Percentiles rank a stretch among this genome's conserved stretches.
Conservation (phyloP, 2,329 filamentous ascomycete genomes). For the Nigrospora oryzae region DNA sequence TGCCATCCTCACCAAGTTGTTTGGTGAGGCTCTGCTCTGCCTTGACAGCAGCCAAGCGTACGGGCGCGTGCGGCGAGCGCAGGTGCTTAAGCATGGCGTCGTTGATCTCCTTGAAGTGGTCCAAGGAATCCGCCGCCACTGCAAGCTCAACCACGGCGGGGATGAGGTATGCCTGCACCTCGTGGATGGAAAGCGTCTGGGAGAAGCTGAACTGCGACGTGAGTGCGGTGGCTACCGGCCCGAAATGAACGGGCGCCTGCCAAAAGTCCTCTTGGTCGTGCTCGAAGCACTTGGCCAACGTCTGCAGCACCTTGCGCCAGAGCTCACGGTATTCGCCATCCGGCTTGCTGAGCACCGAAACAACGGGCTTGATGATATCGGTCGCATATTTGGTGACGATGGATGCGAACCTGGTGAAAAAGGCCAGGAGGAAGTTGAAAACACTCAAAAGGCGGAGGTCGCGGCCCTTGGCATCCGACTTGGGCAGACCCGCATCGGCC, state of each 20-base stretch:
- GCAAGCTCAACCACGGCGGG: constrained; percentile 75
- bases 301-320: constrained; percentile 61
- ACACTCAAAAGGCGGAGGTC: constrained; percentile 63
- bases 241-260: constrained; percentile 85
- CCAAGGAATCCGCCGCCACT: constrained; percentile 69
- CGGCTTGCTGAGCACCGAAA: constrained; percentile 47
- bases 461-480: constrained; percentile 50
- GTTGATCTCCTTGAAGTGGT: constrained; percentile 90
- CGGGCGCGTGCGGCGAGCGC: constrained; percentile 60
- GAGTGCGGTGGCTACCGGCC: constrained; percentile 60
- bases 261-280: constrained; percentile 95
- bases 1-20: constrained; percentile 80
- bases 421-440: constrained; percentile 70
- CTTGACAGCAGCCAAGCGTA: constrained; percentile 74
- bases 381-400: constrained; percentile 89
- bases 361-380: constrained; percentile 71
- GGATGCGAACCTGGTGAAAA: constrained; percentile 83
- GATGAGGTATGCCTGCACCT: constrained; percentile 47
- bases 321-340: constrained; percentile 43
- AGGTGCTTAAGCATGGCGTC: constrained; percentile 67
- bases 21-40: constrained; percentile 75
- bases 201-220: constrained; percentile 50
- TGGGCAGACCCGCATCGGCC: constrained; percentile 52
- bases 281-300: constrained; percentile 68
- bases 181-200: constrained; percentile 31